Conservation (phyloP, 768 basidiomycete species). For the Macrolepiota albuminosa region DNA sequence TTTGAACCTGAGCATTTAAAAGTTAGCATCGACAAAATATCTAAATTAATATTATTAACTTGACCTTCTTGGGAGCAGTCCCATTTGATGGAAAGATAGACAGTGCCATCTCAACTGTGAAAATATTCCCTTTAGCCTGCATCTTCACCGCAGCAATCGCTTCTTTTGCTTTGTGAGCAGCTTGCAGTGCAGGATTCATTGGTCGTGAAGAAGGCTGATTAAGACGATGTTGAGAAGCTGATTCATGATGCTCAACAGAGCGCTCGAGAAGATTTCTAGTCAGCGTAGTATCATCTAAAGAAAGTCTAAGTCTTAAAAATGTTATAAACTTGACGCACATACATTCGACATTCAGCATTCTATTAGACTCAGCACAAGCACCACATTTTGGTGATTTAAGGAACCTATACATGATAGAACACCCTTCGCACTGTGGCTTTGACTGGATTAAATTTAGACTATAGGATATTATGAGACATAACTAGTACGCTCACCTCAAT, state of each 20-base stretch:
- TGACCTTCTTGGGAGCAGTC: neutral
- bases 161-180: neutral
- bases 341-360: too few species aligned
- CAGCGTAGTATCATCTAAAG: neutral
- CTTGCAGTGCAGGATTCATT: neutral
- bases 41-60: too few species aligned
- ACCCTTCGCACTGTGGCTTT: slow-evolving; percentile 2
- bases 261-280: neutral
- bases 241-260: neutral
- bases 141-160: too few species aligned
- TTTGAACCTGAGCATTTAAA: neutral
- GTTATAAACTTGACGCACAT: too few species aligned
- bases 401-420: neutral
- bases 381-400: neutral
- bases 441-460: neutral
- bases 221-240: slow-evolving; percentile 3
- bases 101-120: slow-evolving; percentile 2
- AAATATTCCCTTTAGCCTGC: neutral
- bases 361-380: neutral
- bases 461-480: neutral
- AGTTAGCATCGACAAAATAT: too few species aligned
- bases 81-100: neutral
- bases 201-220: neutral
- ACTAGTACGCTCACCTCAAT: neutral
- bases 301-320: neutral